Percentiles rank a stretch among this genome's conserved stretches.
Evolutionary conservation across 805 yeast genomes (phyloP).

Genomic region (Metschnikowia proteae): DNA sequence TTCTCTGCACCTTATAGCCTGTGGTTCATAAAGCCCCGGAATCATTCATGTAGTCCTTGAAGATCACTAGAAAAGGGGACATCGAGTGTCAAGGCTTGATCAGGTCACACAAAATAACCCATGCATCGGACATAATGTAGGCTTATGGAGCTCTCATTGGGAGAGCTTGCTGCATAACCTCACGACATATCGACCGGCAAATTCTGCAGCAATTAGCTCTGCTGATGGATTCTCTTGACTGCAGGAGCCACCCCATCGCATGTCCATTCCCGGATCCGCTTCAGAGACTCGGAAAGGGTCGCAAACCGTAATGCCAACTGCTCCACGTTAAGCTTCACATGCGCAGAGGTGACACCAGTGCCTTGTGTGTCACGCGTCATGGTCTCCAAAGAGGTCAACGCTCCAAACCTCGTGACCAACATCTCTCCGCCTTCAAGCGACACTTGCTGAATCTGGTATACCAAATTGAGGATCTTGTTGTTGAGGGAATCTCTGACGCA

Average conservation of each 20-base stretch:
- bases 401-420: conserved; percentile 55
- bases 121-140: too few relatives aligned
- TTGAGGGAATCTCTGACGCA: background rate
- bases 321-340: conserved; percentile 39
- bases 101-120: too few relatives aligned
- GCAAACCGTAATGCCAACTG: conserved; percentile 46
- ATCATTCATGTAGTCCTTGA: too few relatives aligned
- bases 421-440: conserved; percentile 53
- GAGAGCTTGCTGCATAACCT: too few relatives aligned
- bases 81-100: too few relatives aligned
- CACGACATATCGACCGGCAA: too few relatives aligned
- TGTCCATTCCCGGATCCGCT: conserved; percentile 63
- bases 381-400: conserved; percentile 26
- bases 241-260: conserved; percentile 44
- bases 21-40: too few relatives aligned
- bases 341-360: conserved; percentile 13
- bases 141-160: too few relatives aligned
- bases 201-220: background rate
- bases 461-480: conserved; percentile 41
- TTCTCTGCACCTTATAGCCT: too few relatives aligned
- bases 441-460: conserved; percentile 47
- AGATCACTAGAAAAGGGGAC: too few relatives aligned
- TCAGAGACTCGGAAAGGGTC: conserved; percentile 39
- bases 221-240: conserved; percentile 39
- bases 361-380: conserved; percentile 15